Percentiles rank a stretch among this genome's conserved stretches.
phyloP scores from a whole-genome alignment of 225 moss, liverwort and hornwort species.

The Physcomitrium patens region DNA sequence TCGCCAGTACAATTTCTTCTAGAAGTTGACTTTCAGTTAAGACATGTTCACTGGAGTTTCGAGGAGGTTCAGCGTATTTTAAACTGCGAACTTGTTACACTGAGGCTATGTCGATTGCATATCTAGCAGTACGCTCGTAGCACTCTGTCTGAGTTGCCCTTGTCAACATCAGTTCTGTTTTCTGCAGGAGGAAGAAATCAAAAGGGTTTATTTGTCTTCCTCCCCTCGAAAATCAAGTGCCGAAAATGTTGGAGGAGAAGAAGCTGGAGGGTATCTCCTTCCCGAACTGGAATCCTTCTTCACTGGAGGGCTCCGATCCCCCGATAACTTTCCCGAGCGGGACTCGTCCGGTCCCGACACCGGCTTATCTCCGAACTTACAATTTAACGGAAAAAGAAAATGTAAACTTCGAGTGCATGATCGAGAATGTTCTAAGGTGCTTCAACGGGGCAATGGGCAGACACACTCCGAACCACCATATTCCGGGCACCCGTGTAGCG shows the following conservation, averaged over 20 bases:
- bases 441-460: slow-evolving; percentile 24
- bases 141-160: background rate
- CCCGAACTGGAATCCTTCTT: background rate
- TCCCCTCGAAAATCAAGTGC: background rate
- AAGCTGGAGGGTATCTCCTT: slow-evolving; percentile 1
- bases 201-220: background rate
- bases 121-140: too few relatives aligned
- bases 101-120: too few relatives aligned
- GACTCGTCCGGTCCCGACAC: background rate
- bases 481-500: slow-evolving; percentile 43
- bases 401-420: slow-evolving; percentile 33
- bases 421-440: slow-evolving; percentile 44
- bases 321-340: background rate
- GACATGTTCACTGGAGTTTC: too few relatives aligned
- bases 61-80: too few relatives aligned
- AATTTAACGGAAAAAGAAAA: slow-evolving; percentile 30
- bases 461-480: slow-evolving; percentile 26
- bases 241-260: slow-evolving; percentile 5
- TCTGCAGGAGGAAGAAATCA: slow-evolving; percentile 11
- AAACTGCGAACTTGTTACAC: too few relatives aligned
- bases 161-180: background rate
- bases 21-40: too few relatives aligned
- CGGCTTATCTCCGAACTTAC: background rate
- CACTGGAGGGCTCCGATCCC: background rate
- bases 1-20: too few relatives aligned